Evolutionary conservation across 345 rosid species (phyloP), one percentile per base, ranked within the genome.

Genomic region (Salix caprea): DNA sequence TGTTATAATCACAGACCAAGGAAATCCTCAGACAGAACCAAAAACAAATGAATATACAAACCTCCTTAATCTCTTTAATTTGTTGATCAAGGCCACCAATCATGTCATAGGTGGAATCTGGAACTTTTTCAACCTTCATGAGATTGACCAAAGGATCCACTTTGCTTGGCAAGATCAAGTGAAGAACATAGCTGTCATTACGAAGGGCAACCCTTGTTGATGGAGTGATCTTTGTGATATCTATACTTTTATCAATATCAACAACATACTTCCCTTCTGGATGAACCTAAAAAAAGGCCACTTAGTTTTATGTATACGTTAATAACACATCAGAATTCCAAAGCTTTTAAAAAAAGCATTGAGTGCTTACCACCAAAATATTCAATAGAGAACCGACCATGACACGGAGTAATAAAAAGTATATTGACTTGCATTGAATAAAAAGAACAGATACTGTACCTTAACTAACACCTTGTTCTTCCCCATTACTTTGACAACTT

Each of bases 181-280:
- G 99, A 58, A 96, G 98, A 71, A 96, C 98, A 79, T 96, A 96
- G 86, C 99, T 96, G 78, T 96, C 99, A 82, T 96, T 93, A 23
- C 97, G 97, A 14, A 96, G 98, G 74, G 99, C 98, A 72, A 96
- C 98, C 85, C 99, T 93, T 1, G 97, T 96, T 5, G 99, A 89
- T 19, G 99, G 97, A 1, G 94, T 93, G 70, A 96, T 88, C 74
- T 96, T 96, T 7, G 99, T 91, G 77, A 96, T 93, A 84, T 93
- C 98, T 44, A 96, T 96, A 72, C 81, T 93, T 84, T 92, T 96
- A 85, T 93, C 99, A 80, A 96, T 84, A 82, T 93, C 99, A 67
- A 94, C 98, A 48, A 96, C 99, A 84, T 96, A 96, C 80, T 96
- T 96, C 34, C 99, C 98, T 84, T 96, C 98, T n/a, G 98, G 99